A percentile compares a stretch with the other conserved stretches of the same genome.
These are phyloP conservation scores for Amborella trichopoda DNA, from an alignment of 164 flowering plant species.

Conservation along the genomic window DNA sequence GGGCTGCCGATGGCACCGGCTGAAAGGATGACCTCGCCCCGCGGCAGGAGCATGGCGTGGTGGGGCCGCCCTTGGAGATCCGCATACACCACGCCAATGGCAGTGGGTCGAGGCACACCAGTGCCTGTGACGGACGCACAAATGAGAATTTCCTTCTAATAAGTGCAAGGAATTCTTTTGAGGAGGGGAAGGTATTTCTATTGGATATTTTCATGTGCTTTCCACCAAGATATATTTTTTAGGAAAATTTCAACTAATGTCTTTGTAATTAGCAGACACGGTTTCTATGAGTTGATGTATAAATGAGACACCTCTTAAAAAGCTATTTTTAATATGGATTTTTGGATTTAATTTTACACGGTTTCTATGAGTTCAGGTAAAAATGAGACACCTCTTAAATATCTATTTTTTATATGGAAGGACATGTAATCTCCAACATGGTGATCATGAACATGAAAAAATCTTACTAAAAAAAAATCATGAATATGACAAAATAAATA, in stretches of 20 bases:
- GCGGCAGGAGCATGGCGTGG: slow-evolving; percentile 42
- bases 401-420: too few relatives aligned
- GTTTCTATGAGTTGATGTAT: too few relatives aligned
- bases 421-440: too few relatives aligned
- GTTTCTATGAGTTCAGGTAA: too few relatives aligned
- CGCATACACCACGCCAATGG: slow-evolving; percentile 45
- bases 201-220: neutral
- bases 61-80: slow-evolving; percentile 46
- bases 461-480: too few relatives aligned
- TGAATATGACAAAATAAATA: too few relatives aligned
- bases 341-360: too few relatives aligned
- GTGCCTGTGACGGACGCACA: neutral
- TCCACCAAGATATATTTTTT: neutral
- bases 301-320: too few relatives aligned
- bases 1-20: slow-evolving; percentile 92
- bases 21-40: slow-evolving; percentile 62
- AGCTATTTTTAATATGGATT: too few relatives aligned
- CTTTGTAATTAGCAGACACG: neutral
- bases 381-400: too few relatives aligned
- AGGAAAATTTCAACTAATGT: neutral
- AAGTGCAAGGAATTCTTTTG: neutral
- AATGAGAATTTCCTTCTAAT: neutral
- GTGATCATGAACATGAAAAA: too few relatives aligned
- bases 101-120: neutral
- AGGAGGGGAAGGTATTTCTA: neutral